Evolutionary conservation across 2,329 filamentous ascomycete genomes (phyloP).

Genomic region (Pestalotiopsis sp.): DNA sequence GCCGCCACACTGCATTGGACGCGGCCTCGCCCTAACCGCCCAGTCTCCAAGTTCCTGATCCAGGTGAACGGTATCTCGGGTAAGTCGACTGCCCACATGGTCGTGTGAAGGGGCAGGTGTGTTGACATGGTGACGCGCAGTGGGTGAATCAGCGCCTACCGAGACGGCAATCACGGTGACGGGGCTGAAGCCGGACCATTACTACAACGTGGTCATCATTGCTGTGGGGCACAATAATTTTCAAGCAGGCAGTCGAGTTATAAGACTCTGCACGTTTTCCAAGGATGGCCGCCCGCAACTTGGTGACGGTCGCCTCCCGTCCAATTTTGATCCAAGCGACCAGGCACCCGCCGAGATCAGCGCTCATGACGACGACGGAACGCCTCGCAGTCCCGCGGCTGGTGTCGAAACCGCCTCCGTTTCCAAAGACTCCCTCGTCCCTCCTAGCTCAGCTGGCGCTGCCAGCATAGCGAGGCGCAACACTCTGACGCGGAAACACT

Average conservation of each 20-base stretch:
- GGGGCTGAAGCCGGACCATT: conserved; percentile 81
- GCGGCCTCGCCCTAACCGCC: conserved; percentile 63
- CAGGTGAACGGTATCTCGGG: conserved; percentile 92
- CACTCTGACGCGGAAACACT: conserved; percentile 74
- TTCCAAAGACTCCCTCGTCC: conserved; percentile 63
- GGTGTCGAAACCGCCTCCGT: conserved; percentile 64
- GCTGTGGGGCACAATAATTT: conserved; percentile 92
- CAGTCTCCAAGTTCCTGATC: conserved; percentile 85
- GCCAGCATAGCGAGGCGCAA: conserved; percentile 55
- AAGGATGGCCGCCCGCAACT: conserved; percentile 65
- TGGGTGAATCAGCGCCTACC: conserved; percentile 80
- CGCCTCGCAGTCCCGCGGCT: conserved; percentile 52
- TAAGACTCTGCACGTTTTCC: conserved; percentile 79
- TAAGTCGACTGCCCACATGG: conserved; percentile 43
- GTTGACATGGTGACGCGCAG: conserved; percentile 43
- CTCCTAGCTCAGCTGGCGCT: conserved; percentile 52
- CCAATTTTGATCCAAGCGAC: conserved; percentile 58
- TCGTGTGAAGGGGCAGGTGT: not conserved
- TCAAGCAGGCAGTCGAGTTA: conserved; percentile 82
- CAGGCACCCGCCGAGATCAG: conserved; percentile 43
- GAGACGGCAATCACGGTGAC: conserved; percentile 92
- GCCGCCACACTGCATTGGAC: conserved; percentile 93
- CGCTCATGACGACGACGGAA: conserved; percentile 52
- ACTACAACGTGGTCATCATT: conserved; percentile 92
- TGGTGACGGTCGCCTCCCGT: conserved; percentile 57